Percentiles rank a stretch among this genome's conserved stretches.
These are phyloP conservation scores for Xanthoconium stramineum DNA, from an alignment of 768 basidiomycete species.

Conservation along the genomic window DNA sequence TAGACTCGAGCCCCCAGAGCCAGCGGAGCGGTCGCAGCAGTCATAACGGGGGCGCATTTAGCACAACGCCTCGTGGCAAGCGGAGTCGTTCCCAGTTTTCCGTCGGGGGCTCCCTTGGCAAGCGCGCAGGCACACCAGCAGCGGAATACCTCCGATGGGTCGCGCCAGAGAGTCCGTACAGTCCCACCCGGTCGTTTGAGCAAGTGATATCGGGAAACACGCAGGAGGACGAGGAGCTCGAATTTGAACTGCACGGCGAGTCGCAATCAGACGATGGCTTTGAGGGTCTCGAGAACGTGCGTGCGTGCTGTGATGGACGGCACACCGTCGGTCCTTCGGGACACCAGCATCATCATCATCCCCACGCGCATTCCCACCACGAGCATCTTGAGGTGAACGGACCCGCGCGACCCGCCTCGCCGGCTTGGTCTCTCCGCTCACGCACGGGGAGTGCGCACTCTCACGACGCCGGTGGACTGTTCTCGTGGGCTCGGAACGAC, in stretches of 20 bases:
- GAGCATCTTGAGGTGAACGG: constrained; percentile 51
- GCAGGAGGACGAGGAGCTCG: constrained; percentile 61
- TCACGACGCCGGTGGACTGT: constrained; percentile 64
- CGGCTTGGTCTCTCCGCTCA: constrained; percentile 85
- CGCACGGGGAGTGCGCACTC: constrained; percentile 71
- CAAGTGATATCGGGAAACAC: constrained; percentile 37
- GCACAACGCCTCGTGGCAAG: constrained; percentile 71
- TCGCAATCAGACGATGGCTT: constrained; percentile 72
- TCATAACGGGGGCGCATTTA: constrained; percentile 62
- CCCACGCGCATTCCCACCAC: constrained; percentile 54
- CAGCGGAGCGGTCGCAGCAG: constrained; percentile 66
- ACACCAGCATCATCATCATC: constrained; percentile 50
- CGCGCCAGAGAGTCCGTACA: constrained; percentile 71
- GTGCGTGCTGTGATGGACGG: constrained; percentile 85
- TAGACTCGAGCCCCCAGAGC: constrained; percentile 66
- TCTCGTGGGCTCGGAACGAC: constrained; percentile 63
- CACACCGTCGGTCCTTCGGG: constrained; percentile 76
- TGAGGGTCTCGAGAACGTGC: constrained; percentile 93
- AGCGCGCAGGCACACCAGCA: constrained; percentile 88
- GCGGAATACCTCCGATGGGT: constrained; percentile 86
- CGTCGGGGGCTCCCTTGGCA: constrained; percentile 65
- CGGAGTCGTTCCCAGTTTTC: constrained; percentile 81
- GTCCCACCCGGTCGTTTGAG: constrained; percentile 68
- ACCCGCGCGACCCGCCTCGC: constrained; percentile 63
- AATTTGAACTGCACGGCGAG: constrained; percentile 82